A percentile compares a stretch with the other conserved stretches of the same genome.
Conservation (phyloP, 768 basidiomycete species). For the Hericium coralloides region DNA sequence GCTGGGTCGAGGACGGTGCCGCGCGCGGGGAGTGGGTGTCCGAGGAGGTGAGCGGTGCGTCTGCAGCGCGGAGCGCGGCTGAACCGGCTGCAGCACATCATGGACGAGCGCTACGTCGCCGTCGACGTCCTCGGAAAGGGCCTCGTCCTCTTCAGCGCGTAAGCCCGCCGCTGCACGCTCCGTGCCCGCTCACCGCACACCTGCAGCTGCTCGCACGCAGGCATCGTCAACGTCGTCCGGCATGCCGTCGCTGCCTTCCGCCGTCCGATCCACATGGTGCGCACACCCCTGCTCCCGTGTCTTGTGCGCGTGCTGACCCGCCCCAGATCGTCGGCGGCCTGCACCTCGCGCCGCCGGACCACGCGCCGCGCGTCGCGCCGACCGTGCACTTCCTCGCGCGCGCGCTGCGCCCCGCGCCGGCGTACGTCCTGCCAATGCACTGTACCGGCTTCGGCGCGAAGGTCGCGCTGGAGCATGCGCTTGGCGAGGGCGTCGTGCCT, state of each 20-base stretch:
- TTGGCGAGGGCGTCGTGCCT: slow-evolving; percentile 73
- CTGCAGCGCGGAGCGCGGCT: not conserved
- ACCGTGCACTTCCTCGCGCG: slow-evolving; percentile 65
- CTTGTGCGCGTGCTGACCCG: no score
- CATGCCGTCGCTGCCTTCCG: slow-evolving; percentile 66
- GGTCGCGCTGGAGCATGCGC: slow-evolving; percentile 53
- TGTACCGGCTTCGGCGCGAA: slow-evolving; percentile 78
- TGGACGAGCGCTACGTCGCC: slow-evolving; percentile 76
- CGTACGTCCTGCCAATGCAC: slow-evolving; percentile 73
- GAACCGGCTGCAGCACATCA: slow-evolving; percentile 44
- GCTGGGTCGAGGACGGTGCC: slow-evolving; percentile 33
- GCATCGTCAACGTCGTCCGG: slow-evolving; percentile 75
- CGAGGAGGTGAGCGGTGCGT: slow-evolving; percentile 33
- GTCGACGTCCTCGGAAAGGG: slow-evolving; percentile 79
- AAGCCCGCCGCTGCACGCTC: slow-evolving; percentile 21
- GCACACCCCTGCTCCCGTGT: not conserved
- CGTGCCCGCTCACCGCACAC: not conserved
- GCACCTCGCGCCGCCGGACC: slow-evolving; percentile 71
- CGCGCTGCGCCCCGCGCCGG: slow-evolving; percentile 44
- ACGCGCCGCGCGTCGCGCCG: slow-evolving; percentile 49
- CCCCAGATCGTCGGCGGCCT: no score
- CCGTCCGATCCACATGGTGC: slow-evolving; percentile 71
- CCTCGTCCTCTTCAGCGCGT: slow-evolving; percentile 78
- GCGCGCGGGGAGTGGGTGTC: slow-evolving; percentile 35
- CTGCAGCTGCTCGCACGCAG: slow-evolving; percentile 63